These are phyloP conservation scores for Hypoxylon rubiginosum DNA, from an alignment of 2,329 filamentous ascomycete genomes.

Conservation along the genomic window DNA sequence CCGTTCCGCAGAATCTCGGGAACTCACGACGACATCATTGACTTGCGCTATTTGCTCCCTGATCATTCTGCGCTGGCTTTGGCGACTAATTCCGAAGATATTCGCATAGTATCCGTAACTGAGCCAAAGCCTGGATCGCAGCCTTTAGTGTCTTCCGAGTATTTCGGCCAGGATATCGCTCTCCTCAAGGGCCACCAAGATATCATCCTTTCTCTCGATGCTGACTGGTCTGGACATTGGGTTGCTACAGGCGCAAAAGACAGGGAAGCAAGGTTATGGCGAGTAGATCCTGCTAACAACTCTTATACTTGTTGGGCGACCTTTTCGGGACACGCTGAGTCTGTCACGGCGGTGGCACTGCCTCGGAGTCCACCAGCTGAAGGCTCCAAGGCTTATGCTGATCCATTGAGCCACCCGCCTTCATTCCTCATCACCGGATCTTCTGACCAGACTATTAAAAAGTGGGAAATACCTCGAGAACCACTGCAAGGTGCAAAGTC, in stretches of 20 bases:
- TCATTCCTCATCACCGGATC: slow-evolving; percentile 90
- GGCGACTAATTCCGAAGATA: slow-evolving; percentile 94
- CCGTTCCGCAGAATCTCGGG: slow-evolving; percentile 87
- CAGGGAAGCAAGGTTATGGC: slow-evolving; percentile 93
- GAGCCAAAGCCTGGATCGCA: slow-evolving; percentile 54
- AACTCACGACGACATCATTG: slow-evolving; percentile 97
- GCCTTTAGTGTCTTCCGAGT: slow-evolving; percentile 59
- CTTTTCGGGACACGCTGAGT: slow-evolving; percentile 94
- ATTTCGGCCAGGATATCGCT: slow-evolving; percentile 91
- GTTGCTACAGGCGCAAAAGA: slow-evolving; percentile 96
- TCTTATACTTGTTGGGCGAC: slow-evolving; percentile 84
- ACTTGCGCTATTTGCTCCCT: slow-evolving; percentile 86
- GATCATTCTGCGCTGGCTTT: slow-evolving; percentile 87
- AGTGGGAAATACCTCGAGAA: slow-evolving; percentile 82
- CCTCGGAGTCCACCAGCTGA: slow-evolving; percentile 77
- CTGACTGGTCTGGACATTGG: slow-evolving; percentile 98
- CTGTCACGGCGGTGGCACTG: slow-evolving; percentile 88
- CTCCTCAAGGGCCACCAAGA: slow-evolving; percentile 92
- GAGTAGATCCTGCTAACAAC: slow-evolving; percentile 79
- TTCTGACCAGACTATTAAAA: slow-evolving; percentile 94
- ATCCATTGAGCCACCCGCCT: slow-evolving; percentile 84
- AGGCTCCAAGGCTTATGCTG: slow-evolving; percentile 76
- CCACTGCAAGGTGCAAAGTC: slow-evolving; percentile 63
- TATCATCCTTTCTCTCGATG: slow-evolving; percentile 93
- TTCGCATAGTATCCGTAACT: slow-evolving; percentile 84